phyloP scores from a whole-genome alignment of 116 monocot genomes.

The Iris pallida region DNA sequence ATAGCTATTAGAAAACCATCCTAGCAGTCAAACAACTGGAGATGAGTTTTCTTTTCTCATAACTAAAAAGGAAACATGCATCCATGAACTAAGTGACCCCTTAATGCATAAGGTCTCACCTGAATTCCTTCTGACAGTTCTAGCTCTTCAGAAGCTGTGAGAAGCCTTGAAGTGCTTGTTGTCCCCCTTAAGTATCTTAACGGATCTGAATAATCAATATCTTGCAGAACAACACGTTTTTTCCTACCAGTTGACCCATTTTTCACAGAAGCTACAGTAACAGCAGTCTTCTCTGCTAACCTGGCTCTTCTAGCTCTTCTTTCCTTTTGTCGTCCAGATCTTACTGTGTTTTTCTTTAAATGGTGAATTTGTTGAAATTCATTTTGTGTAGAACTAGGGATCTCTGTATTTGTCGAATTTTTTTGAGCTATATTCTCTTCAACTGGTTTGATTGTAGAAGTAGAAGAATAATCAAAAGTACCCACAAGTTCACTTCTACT shows the following conservation, averaged over 20 bases:
- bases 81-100: no score
- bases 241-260: slow-evolving; percentile 43
- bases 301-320: slow-evolving; percentile 62
- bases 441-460: slow-evolving; percentile 1
- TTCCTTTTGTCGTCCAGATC: slow-evolving; percentile 66
- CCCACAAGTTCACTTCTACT: slow-evolving; percentile 17
- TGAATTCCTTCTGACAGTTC: slow-evolving; percentile 73
- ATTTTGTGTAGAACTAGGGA: slow-evolving; percentile 7
- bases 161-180: slow-evolving; percentile 45
- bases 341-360: slow-evolving; percentile 29
- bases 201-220: slow-evolving; percentile 61
- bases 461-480: not conserved
- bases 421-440: slow-evolving; percentile 3
- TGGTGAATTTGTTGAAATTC: slow-evolving; percentile 15
- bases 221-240: slow-evolving; percentile 40
- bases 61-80: no score
- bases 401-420: slow-evolving; percentile 1
- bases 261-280: slow-evolving; percentile 25
- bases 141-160: slow-evolving; percentile 65
- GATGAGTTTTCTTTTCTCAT: no score
- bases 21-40: no score
- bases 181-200: slow-evolving; percentile 55
- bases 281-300: slow-evolving; percentile 27
- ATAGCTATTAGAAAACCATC: no score
- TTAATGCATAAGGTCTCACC: slow-evolving; percentile 23